Evolutionary conservation across 345 rosid genomes (phyloP).

Genomic region (Aquilaria malaccensis): DNA sequence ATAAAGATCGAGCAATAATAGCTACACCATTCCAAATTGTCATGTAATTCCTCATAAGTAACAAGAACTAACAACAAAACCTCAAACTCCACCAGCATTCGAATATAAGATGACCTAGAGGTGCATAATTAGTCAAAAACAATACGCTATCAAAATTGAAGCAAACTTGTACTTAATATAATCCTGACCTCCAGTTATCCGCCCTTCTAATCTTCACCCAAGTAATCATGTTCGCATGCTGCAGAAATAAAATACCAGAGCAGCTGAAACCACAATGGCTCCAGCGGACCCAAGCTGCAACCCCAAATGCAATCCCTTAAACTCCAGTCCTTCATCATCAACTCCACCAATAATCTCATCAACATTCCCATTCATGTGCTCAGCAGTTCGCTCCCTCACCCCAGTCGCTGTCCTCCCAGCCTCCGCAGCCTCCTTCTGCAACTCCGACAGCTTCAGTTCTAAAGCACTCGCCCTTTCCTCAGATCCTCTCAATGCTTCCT

Average conservation of each 20-base stretch:
- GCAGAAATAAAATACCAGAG: conserved; percentile 37
- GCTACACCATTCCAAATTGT: neutral
- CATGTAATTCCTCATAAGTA: neutral
- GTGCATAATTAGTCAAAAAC: conserved; percentile 23
- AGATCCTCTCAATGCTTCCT: conserved; percentile 26
- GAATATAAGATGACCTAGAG: conserved; percentile 14
- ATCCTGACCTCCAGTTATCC: conserved; percentile 13
- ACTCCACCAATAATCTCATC: conserved; percentile 6
- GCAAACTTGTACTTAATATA: conserved; percentile 6
- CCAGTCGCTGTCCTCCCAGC: conserved; percentile 24
- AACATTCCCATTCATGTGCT: conserved; percentile 26
- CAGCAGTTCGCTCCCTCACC: conserved; percentile 34
- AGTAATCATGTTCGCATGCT: conserved; percentile 28
- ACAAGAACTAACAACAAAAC: conserved; percentile 16
- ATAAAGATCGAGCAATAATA: neutral
- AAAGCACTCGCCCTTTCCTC: conserved; percentile 22
- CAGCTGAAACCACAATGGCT: conserved; percentile 39
- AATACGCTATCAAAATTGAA: conserved; percentile 32
- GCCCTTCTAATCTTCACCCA: conserved; percentile 4
- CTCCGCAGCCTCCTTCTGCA: conserved; percentile 38
- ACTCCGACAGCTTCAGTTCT: conserved; percentile 28
- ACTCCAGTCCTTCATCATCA: conserved; percentile 2
- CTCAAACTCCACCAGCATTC: conserved; percentile 19
- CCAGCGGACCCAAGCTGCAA: conserved; percentile 45
- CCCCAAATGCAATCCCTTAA: conserved; percentile 23